Evolutionary conservation across 352 stramenopile genomes (phyloP), one percentile per base, ranked within the genome.

Genomic region (Sclerospora graminicola): DNA sequence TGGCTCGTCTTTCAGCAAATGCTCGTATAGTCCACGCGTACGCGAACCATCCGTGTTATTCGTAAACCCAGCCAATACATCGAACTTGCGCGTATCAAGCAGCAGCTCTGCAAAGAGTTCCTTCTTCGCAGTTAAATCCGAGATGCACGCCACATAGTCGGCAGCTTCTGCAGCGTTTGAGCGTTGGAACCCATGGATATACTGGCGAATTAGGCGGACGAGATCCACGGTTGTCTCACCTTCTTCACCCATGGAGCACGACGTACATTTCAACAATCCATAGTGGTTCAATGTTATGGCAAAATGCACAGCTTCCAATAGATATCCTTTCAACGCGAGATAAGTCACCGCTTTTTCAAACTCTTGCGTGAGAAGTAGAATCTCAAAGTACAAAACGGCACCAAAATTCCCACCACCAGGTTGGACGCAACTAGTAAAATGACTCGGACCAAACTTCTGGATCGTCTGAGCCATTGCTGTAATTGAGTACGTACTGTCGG

Each of bases 341-440:
- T 88, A 92, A 48, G 84, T 85, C 41, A 92, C 46, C 14, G 81
- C 81, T 23, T 79, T 69, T 45, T 92, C 81, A 28, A 83, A 92
- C 31, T 89, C 66, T 35, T 89, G 77, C 15, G 73, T 74, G 30
- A 89, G 66, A 18, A 92, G 54, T 20, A 92, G 46, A 40, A 92
- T 79, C 45, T 89, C 64, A 19, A 92, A 87, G 53, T 80, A 92
- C 44, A 89, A 35, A 45, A 92, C 85, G 2, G 72, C 59, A 0
- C 70, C 71, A 27, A 67, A 65, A 26, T 69, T 70, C 23, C 41
- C 61, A 29, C 61, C 66, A 15, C 56, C 60, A 30, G 59, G 45
- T 16, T 66, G 48, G 10, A 54, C 57, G 1, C 66, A 49, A 14
- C 60, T 51, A 63, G 87, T 75, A 52, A 89, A 89, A 43, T 88